Evolutionary conservation across 345 rosid species (phyloP).

Genomic region (Excoecaria cochinchinensis): DNA sequence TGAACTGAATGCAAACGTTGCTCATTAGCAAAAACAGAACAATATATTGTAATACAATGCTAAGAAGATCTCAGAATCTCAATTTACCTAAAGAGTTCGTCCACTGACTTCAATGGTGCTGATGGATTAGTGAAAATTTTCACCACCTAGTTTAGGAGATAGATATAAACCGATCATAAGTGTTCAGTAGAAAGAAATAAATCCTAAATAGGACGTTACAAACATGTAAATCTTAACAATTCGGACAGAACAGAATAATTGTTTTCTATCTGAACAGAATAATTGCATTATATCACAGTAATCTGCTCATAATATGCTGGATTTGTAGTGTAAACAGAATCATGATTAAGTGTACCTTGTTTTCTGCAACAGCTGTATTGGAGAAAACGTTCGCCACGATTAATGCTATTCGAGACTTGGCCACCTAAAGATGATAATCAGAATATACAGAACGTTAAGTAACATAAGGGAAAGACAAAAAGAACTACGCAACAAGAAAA

Average conservation of each 20-base stretch:
- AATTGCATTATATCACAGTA: too few species aligned
- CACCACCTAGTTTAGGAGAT: slow-evolving; percentile 59
- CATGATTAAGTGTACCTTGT: slow-evolving; percentile 52
- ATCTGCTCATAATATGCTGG: too few species aligned
- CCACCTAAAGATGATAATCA: slow-evolving; percentile 45
- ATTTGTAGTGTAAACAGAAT: neutral
- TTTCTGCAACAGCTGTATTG: slow-evolving; percentile 82
- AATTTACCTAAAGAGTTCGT: slow-evolving; percentile 82
- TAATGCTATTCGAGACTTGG: slow-evolving; percentile 69
- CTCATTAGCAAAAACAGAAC: neutral
- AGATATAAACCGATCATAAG: neutral
- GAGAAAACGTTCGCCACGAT: slow-evolving; percentile 85
- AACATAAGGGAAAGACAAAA: neutral
- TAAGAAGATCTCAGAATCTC: neutral
- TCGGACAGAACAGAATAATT: too few species aligned
- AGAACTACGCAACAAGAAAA: neutral
- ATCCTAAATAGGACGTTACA: too few species aligned
- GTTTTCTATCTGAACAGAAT: too few species aligned
- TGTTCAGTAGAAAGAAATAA: too few species aligned
- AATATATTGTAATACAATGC: neutral
- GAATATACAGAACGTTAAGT: neutral
- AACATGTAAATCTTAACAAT: too few species aligned
- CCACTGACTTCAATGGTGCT: slow-evolving; percentile 55
- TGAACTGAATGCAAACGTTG: slow-evolving; percentile 37
- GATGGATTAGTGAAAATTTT: slow-evolving; percentile 74